phyloP scores from a whole-genome alignment of 176 grass and related monocot genomes.

The Puya raimondii region DNA sequence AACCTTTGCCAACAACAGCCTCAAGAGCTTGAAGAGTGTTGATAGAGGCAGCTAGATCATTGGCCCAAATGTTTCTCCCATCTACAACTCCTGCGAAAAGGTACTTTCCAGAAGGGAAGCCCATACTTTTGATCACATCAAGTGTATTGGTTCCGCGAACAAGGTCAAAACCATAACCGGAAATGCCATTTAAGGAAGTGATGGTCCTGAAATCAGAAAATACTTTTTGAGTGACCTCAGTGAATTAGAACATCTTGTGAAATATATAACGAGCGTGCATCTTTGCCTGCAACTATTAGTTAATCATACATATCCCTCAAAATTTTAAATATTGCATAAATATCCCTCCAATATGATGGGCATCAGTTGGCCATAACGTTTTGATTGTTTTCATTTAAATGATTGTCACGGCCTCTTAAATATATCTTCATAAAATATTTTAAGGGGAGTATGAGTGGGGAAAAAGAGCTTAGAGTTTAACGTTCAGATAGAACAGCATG shows the following conservation, averaged over 20 bases:
- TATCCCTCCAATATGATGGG: too few relatives aligned
- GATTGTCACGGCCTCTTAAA: too few relatives aligned
- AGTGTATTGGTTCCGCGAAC: conserved; percentile 75
- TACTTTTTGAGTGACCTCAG: neutral
- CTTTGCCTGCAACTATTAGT: too few relatives aligned
- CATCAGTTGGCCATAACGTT: too few relatives aligned
- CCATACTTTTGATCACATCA: conserved; percentile 51
- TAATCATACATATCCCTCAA: too few relatives aligned
- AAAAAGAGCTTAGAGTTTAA: too few relatives aligned
- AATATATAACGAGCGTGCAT: too few relatives aligned
- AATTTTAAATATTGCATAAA: too few relatives aligned
- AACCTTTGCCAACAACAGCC: conserved; percentile 74
- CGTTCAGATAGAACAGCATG: too few relatives aligned
- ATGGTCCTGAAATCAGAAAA: conserved; percentile 43
- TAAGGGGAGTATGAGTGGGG: too few relatives aligned
- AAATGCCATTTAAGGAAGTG: conserved; percentile 56
- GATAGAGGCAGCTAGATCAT: conserved; percentile 78
- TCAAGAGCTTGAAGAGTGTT: conserved; percentile 61
- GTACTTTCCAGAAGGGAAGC: conserved; percentile 76
- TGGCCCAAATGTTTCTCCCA: conserved; percentile 92
- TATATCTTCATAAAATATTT: too few relatives aligned
- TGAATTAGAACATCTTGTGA: neutral
- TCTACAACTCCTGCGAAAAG: conserved; percentile 93
- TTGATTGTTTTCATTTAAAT: too few relatives aligned
- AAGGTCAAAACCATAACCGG: conserved; percentile 80